phyloP scores from a whole-genome alignment of 768 basidiomycete genomes.

The Ramaria sp. region DNA sequence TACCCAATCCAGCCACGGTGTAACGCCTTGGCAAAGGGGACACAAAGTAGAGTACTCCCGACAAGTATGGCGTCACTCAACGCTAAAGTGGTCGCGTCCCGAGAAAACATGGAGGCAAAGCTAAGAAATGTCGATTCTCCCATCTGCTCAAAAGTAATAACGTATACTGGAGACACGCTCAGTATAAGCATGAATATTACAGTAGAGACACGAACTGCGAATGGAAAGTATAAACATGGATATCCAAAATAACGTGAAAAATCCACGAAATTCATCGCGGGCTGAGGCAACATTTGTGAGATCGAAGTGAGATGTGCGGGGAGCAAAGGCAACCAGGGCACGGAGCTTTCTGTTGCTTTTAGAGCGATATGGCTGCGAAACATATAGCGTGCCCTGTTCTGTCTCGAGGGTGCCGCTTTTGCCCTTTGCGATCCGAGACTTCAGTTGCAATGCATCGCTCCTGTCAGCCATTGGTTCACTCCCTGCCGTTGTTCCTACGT shows the following conservation, averaged over 20 bases:
- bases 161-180: constrained; percentile 27
- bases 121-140: constrained; percentile 69
- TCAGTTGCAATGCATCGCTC: not conserved
- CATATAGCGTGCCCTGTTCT: constrained; percentile 55
- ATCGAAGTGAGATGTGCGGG: constrained; percentile 81
- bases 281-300: constrained; percentile 62
- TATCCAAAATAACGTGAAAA: constrained; percentile 93
- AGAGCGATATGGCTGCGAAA: constrained; percentile 69
- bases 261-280: constrained; percentile 86
- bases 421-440: not conserved
- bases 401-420: constrained; percentile 27
- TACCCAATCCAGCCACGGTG: constrained; percentile 74
- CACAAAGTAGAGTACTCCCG: constrained; percentile 57
- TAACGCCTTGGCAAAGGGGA: constrained; percentile 73
- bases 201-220: constrained; percentile 19
- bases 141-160: constrained; percentile 63
- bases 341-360: constrained; percentile 66
- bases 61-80: constrained; percentile 79
- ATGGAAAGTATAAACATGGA: constrained; percentile 75
- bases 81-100: constrained; percentile 74
- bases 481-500: not conserved
- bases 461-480: not conserved
- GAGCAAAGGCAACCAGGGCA: constrained; percentile 77
- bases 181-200: not conserved
- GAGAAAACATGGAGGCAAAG: constrained; percentile 82